phyloP scores from a whole-genome alignment of 371 early-diverging fungal genomes.

The Syncephalastrum racemosum region DNA sequence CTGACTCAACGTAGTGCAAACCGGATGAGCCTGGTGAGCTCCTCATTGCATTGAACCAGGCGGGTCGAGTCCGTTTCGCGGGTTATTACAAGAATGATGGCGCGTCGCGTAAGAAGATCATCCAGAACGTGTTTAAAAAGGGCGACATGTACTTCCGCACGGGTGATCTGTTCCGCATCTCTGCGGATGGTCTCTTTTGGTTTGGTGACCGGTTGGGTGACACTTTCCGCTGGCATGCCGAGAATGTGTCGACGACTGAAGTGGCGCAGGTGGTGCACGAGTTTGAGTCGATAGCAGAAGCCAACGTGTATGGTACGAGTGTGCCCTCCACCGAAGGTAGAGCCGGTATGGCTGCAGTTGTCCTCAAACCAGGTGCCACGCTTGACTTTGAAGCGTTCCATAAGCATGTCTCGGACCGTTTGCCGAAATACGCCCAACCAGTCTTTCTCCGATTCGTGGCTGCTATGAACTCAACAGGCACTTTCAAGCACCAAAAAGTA shows the following conservation, averaged over 20 bases:
- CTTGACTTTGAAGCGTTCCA: slow-evolving; percentile 41
- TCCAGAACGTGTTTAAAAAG: slow-evolving; percentile 5
- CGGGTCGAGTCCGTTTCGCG: neutral
- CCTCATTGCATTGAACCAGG: neutral
- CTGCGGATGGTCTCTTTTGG: slow-evolving; percentile 60
- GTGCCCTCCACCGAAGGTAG: slow-evolving; percentile 50
- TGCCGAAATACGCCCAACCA: slow-evolving; percentile 65
- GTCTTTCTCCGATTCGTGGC: slow-evolving; percentile 54
- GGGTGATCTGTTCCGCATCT: slow-evolving; percentile 64
- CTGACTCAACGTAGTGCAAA: slow-evolving; percentile 10
- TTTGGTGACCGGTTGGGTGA: slow-evolving; percentile 78
- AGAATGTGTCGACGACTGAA: slow-evolving; percentile 67
- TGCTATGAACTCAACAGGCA: slow-evolving; percentile 49
- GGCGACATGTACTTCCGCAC: slow-evolving; percentile 49
- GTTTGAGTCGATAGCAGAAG: slow-evolving; percentile 55
- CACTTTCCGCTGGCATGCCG: slow-evolving; percentile 74
- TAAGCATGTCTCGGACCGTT: slow-evolving; percentile 24
- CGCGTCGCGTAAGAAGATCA: slow-evolving; percentile 11
- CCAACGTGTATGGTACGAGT: slow-evolving; percentile 55
- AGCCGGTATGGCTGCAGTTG: slow-evolving; percentile 73
- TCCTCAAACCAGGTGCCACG: slow-evolving; percentile 21
- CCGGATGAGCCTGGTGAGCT: slow-evolving; percentile 21
- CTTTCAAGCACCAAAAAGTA: slow-evolving; percentile 57
- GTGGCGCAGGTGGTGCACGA: slow-evolving; percentile 54
- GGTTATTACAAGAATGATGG: slow-evolving; percentile 16